phyloP scores from a whole-genome alignment of 306 rosid species.

The Ceratonia siliqua region DNA sequence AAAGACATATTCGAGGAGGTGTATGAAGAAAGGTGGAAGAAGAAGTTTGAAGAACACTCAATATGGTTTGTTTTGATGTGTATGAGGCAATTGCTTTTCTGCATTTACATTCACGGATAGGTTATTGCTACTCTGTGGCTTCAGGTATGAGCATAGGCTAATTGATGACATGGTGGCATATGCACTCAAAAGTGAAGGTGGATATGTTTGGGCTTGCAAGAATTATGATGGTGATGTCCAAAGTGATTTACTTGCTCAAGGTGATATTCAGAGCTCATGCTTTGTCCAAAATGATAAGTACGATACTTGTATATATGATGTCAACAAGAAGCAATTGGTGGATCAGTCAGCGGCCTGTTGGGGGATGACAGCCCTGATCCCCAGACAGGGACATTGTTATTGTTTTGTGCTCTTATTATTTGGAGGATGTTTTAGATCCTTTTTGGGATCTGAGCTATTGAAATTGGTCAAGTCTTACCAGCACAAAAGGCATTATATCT shows the following conservation, averaged over 20 bases:
- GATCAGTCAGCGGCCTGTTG: neutral
- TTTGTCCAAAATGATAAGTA: constrained; percentile 20
- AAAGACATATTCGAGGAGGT: constrained; percentile 96
- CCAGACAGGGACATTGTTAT: neutral
- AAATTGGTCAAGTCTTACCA: neutral
- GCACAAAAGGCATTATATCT: constrained; percentile 5
- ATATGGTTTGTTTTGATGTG: constrained; percentile 67
- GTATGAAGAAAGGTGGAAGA: constrained; percentile 85
- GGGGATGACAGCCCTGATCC: neutral
- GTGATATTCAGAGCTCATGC: constrained; percentile 41
- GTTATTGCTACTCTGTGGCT: constrained; percentile 36
- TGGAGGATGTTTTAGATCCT: neutral
- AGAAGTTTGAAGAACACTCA: constrained; percentile 78
- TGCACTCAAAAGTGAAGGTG: constrained; percentile 93
- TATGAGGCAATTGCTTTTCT: constrained; percentile 15
- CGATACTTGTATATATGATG: constrained; percentile 16
- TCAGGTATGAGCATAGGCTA: constrained; percentile 97
- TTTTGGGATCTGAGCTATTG: constrained; percentile 10
- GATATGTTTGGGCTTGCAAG: constrained; percentile 99
- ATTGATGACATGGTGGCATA: constrained; percentile 99
- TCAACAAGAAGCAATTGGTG: constrained; percentile 6
- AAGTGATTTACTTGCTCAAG: constrained; percentile 99
- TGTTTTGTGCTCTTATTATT: too few species aligned
- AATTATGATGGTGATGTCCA: constrained; percentile 97
- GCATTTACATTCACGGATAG: constrained; percentile 20